These are phyloP conservation scores for Fusarium phyllophilum DNA, from an alignment of 2,329 filamentous ascomycete genomes.

Conservation along the genomic window DNA sequence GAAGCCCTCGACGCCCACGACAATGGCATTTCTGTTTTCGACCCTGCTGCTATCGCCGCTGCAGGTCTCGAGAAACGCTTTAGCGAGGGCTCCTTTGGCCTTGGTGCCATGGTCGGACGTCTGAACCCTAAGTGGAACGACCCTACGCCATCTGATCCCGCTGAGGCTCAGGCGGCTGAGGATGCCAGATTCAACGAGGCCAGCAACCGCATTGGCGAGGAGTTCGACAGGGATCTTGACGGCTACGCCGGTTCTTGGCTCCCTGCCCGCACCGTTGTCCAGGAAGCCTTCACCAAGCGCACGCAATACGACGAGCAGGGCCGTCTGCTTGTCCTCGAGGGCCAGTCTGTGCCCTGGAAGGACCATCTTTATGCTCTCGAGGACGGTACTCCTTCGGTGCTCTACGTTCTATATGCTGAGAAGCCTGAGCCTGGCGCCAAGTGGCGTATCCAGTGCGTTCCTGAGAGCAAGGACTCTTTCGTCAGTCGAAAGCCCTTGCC, in stretches of 20 bases:
- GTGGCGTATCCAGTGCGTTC: constrained; percentile 96
- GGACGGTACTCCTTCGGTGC: constrained; percentile 66
- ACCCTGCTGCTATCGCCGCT: constrained; percentile 72
- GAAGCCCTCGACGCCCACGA: constrained; percentile 98
- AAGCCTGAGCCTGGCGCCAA: constrained; percentile 78
- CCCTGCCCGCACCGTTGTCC: constrained; percentile 83
- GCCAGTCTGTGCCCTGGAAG: constrained; percentile 89
- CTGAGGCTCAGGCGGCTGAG: constrained; percentile 74
- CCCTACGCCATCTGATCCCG: constrained; percentile 60
- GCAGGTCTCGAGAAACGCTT: constrained; percentile 85
- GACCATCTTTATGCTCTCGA: constrained; percentile 94
- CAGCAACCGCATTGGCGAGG: constrained; percentile 85
- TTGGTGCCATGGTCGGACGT: constrained; percentile 84
- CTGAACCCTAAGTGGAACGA: constrained; percentile 87
- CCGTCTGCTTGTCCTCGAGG: constrained; percentile 82
- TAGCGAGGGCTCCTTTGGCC: constrained; percentile 81
- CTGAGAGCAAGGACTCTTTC: constrained; percentile 85
- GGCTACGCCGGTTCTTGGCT: constrained; percentile 84
- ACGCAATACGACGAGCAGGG: constrained; percentile 75
- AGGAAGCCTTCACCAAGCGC: constrained; percentile 77
- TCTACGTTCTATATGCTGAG: constrained; percentile 94
- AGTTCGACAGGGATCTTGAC: constrained; percentile 84
- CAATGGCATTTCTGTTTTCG: constrained; percentile 89
- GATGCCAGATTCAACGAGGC: constrained; percentile 83
- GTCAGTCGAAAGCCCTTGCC: constrained; percentile 91